Conservation (phyloP, 805 yeast species). For the Candida succiphila region DNA sequence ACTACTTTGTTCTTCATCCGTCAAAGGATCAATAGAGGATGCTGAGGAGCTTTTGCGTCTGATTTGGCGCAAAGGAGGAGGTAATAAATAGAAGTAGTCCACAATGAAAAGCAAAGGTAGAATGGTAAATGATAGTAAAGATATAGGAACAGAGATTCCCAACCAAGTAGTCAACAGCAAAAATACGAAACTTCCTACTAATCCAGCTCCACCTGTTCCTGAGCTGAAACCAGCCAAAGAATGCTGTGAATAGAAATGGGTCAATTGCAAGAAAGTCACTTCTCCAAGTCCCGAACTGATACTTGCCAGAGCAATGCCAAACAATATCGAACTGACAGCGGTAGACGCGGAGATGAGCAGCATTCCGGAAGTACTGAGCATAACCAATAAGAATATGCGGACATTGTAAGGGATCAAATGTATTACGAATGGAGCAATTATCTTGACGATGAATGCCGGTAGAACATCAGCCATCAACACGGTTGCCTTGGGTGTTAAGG, state of each 20-base stretch:
- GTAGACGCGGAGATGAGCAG: slow-evolving; percentile 40
- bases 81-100: slow-evolving; percentile 18
- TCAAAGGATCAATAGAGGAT: neutral
- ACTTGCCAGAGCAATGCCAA: slow-evolving; percentile 76
- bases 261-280: slow-evolving; percentile 74
- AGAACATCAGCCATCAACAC: slow-evolving; percentile 80
- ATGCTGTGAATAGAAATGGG: slow-evolving; percentile 55
- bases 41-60: neutral
- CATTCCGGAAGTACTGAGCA: slow-evolving; percentile 68
- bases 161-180: slow-evolving; percentile 65
- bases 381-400: slow-evolving; percentile 47
- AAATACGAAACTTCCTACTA: slow-evolving; percentile 69
- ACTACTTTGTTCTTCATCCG: neutral
- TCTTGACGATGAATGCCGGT: slow-evolving; percentile 69
- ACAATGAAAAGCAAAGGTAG: slow-evolving; percentile 19
- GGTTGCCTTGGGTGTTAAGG: slow-evolving; percentile 71
- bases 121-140: slow-evolving; percentile 47
- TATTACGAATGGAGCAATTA: slow-evolving; percentile 70
- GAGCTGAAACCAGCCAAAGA: slow-evolving; percentile 82
- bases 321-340: slow-evolving; percentile 29
- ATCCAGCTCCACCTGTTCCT: slow-evolving; percentile 96
- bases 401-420: slow-evolving; percentile 49
- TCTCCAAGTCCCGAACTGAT: slow-evolving; percentile 87
- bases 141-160: slow-evolving; percentile 38
- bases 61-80: slow-evolving; percentile 3